These are phyloP conservation scores for Letharia columbiana DNA, from an alignment of 495 filamentous ascomycete genomes.

Conservation along the genomic window DNA sequence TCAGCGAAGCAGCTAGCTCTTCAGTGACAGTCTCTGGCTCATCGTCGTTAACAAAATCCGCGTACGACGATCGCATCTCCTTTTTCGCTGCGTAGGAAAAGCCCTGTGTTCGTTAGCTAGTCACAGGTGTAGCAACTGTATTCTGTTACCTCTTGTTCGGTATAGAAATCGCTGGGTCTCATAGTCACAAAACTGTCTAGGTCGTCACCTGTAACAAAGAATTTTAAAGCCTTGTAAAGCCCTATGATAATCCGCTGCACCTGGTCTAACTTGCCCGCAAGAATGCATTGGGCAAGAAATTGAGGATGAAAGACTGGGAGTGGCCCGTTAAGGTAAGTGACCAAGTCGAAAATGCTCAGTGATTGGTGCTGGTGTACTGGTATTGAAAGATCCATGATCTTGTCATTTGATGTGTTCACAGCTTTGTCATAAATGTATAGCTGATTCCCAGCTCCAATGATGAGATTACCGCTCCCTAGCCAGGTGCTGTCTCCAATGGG, in stretches of 20 bases:
- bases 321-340: slow-evolving; percentile 75
- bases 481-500: slow-evolving; percentile 91
- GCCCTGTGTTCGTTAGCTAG: slow-evolving; percentile 31
- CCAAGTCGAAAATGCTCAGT: slow-evolving; percentile 68
- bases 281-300: slow-evolving; percentile 79
- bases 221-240: slow-evolving; percentile 73
- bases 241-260: slow-evolving; percentile 68
- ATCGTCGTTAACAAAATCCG: slow-evolving; percentile 49
- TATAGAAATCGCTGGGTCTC: slow-evolving; percentile 62
- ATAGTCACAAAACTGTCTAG: slow-evolving; percentile 75
- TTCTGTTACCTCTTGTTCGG: slow-evolving; percentile 38
- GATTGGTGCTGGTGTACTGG: slow-evolving; percentile 42
- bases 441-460: slow-evolving; percentile 87
- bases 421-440: slow-evolving; percentile 78
- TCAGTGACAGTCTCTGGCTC: slow-evolving; percentile 61
- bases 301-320: slow-evolving; percentile 91
- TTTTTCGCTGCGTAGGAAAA: slow-evolving; percentile 38
- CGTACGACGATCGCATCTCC: slow-evolving; percentile 46
- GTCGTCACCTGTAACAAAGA: slow-evolving; percentile 70
- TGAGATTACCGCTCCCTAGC: slow-evolving; percentile 72
- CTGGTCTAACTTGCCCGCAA: slow-evolving; percentile 64
- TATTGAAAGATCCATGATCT: slow-evolving; percentile 56
- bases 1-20: slow-evolving; percentile 59
- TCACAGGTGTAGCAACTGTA: neutral
- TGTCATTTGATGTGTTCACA: slow-evolving; percentile 54